phyloP scores from a whole-genome alignment of 768 basidiomycete species.

The Lactifluus volemus region DNA sequence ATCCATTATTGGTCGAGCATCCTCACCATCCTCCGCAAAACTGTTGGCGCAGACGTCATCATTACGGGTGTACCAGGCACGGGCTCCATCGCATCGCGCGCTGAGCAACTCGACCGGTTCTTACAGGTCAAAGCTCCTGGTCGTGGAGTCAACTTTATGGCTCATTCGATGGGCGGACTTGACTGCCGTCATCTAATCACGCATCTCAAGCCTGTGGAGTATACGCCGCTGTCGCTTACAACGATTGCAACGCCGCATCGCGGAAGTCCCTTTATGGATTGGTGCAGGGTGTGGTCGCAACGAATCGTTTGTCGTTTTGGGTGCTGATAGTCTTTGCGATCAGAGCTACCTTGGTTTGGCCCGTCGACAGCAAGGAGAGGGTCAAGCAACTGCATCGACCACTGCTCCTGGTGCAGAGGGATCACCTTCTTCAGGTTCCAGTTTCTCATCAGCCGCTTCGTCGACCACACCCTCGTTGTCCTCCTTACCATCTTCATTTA shows the following conservation, averaged over 20 bases:
- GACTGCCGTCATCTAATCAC: constrained; percentile 92
- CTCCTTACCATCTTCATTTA: constrained; percentile 73
- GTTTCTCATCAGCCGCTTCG: constrained; percentile 11
- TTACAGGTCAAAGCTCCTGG: constrained; percentile 59
- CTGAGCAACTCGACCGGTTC: constrained; percentile 63
- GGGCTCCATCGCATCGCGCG: constrained; percentile 78
- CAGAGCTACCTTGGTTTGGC: constrained; percentile 93
- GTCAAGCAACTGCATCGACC: not conserved
- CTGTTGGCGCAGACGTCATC: constrained; percentile 87
- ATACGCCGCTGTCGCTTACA: constrained; percentile 80
- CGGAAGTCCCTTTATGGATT: constrained; percentile 98
- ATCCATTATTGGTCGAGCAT: constrained; percentile 95
- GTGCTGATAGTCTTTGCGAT: not conserved
- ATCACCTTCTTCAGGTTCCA: not conserved
- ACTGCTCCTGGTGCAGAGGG: not conserved
- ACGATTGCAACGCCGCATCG: constrained; percentile 90
- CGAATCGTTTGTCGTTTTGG: not conserved
- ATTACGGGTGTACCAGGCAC: constrained; percentile 93
- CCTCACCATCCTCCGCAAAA: constrained; percentile 66
- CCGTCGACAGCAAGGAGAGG: not conserved
- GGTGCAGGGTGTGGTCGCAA: constrained; percentile 68
- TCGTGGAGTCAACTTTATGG: constrained; percentile 84
- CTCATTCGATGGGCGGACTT: constrained; percentile 96
- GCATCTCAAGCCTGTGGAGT: constrained; percentile 71
- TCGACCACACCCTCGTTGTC: constrained; percentile 39